Evolutionary conservation across 2,329 filamentous ascomycete species (phyloP), one percentile per base, ranked within the genome.

Genomic region (Diplodia seriata): DNA sequence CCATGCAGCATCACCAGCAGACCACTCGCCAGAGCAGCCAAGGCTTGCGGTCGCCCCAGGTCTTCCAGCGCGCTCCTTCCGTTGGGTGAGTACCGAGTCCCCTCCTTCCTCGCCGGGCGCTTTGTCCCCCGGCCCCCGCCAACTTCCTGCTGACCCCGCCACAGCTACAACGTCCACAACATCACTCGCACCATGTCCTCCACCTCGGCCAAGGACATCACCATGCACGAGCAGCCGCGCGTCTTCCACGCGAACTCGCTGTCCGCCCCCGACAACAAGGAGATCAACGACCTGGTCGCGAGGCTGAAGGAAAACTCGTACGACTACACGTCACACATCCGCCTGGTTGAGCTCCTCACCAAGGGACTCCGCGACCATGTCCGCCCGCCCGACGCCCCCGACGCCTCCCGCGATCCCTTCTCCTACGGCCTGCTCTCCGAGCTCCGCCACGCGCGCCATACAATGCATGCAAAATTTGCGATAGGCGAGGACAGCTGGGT

Each of bases 401-500:
- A 70, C 29, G 31, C 65, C 5, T 69, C 69, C 29, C 62, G 70
- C 36, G 72, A 81, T 56, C 77, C 82, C 9, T 77, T 74, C 40
- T 74, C 77, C 14, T 85, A 83, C 71, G 81, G 81, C 33, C 73
- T 84, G 2, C 74, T 85, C 1, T 73, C 76, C 12, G 80, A 83
- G 36, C 74, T 85, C 36, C 81, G 81, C 40, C 80, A 83, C 70
- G 82, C 83, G 4, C 83, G 87, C 68, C 84, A 86, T 72, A 83
- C 84, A 66, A 87, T 90, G 84, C 85, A 87, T 71, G 84, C 85
- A 64, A 83, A 87, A 23, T 90, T 89, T 72, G 89, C 90, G 55
- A 84, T 93, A 72, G 91, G 91, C 73, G 91, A 95, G 81, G 88
- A 91, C 68, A 86, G 86, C 76, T 95, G 91, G 91, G 79, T 91